A percentile compares a stretch with the other conserved stretches of the same genome.
phyloP scores from a whole-genome alignment of 257 asterid genomes.

The Anisodus tanguticus region DNA sequence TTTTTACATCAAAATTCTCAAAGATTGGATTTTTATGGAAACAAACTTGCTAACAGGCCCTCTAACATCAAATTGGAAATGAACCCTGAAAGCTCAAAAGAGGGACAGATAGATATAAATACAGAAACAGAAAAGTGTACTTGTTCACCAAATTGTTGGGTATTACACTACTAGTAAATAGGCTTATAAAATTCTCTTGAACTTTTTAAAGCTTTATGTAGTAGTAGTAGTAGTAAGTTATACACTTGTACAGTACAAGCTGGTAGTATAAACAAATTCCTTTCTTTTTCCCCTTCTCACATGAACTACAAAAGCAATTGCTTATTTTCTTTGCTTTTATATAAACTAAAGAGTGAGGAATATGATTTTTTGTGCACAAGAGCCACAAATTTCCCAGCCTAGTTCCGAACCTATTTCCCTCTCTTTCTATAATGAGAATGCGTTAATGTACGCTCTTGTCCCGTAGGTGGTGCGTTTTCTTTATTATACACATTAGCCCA shows the following conservation, averaged over 20 bases:
- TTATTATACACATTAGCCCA: no score
- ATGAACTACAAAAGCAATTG: constrained; percentile 24
- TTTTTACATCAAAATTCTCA: no score
- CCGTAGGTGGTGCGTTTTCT: no score
- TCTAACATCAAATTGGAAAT: not conserved
- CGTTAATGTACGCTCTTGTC: no score
- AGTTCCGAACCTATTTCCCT: constrained; percentile 55
- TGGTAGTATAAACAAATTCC: constrained; percentile 18
- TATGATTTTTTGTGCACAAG: not conserved
- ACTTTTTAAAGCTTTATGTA: not conserved
- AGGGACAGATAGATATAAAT: not conserved
- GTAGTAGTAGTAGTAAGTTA: not conserved
- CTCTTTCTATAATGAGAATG: constrained; percentile 9
- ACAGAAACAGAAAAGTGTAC: not conserved
- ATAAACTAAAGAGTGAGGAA: not conserved
- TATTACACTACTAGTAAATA: not conserved
- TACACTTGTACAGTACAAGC: constrained; percentile 25
- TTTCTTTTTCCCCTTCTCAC: not conserved
- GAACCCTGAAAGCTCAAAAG: not conserved
- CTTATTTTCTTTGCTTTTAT: not conserved
- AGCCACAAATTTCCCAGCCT: constrained; percentile 47
- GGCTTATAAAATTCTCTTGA: not conserved
- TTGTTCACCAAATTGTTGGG: constrained; percentile 22
- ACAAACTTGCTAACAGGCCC: not conserved
- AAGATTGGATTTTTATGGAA: not conserved